phyloP scores from a whole-genome alignment of 495 filamentous ascomycete genomes.

The Penicillium verhagenii region DNA sequence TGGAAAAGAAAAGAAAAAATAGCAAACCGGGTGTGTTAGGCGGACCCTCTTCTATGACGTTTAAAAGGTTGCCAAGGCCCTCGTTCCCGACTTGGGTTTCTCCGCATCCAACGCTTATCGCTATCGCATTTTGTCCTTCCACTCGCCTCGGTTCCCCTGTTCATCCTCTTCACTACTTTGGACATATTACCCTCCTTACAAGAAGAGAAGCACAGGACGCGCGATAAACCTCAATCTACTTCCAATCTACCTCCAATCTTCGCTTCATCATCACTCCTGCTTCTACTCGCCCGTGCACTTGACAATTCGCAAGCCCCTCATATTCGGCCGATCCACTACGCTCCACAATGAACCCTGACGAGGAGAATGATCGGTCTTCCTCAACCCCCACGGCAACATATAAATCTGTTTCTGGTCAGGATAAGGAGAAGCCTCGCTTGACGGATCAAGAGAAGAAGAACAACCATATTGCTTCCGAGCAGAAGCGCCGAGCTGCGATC shows the following conservation, averaged over 20 bases:
- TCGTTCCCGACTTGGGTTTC: conserved; percentile 10
- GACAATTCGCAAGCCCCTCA: conserved; percentile 9
- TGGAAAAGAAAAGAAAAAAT: conserved; percentile 3
- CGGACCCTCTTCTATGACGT: conserved; percentile 32
- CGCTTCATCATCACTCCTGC: background rate
- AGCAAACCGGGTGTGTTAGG: conserved; percentile 11
- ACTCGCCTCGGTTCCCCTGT: conserved; percentile 1
- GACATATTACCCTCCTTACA: background rate
- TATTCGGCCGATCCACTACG: conserved; percentile 14
- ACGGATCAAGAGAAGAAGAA: conserved; percentile 86
- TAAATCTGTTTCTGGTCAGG: conserved; percentile 42
- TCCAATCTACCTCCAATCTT: background rate
- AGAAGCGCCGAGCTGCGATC: conserved; percentile 85
- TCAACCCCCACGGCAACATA: conserved; percentile 63
- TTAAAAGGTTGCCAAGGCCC: conserved; percentile 24
- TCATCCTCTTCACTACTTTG: background rate
- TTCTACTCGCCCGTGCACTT: too few species aligned
- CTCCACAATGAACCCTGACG: conserved; percentile 30
- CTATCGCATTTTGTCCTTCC: conserved; percentile 22
- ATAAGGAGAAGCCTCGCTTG: conserved; percentile 69
- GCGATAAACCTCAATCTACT: background rate
- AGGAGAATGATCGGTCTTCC: conserved; percentile 38
- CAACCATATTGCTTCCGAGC: conserved; percentile 87
- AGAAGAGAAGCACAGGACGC: background rate
- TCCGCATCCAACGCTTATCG: conserved; percentile 25